Evolutionary conservation across 1,139 yeast genomes (phyloP).

Genomic region (Suhomyces atakaporum): DNA sequence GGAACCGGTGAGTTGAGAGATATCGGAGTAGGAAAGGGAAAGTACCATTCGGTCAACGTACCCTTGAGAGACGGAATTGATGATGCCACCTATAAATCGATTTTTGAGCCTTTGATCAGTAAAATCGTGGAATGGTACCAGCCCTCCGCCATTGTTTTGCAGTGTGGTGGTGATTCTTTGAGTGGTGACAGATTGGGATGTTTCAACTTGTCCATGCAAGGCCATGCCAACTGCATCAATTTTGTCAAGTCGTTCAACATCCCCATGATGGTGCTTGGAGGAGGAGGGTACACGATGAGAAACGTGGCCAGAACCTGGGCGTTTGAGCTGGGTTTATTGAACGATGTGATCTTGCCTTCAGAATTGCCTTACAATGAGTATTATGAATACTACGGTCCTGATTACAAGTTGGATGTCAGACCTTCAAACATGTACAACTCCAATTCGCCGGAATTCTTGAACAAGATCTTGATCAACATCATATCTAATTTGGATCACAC

Average conservation of each 20-base stretch:
- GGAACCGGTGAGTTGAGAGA: conserved; percentile 93
- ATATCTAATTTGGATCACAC: conserved; percentile 80
- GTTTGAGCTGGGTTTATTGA: conserved; percentile 86
- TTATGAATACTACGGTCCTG: conserved; percentile 96
- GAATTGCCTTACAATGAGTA: conserved; percentile 95
- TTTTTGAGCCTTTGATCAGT: conserved; percentile 82
- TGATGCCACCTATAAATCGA: conserved; percentile 80
- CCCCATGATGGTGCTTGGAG: conserved; percentile 91
- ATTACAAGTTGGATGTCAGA: conserved; percentile 86
- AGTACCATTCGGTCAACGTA: conserved; percentile 81
- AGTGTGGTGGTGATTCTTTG: conserved; percentile 91
- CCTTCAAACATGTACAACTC: conserved; percentile 97
- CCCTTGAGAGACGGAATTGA: conserved; percentile 93
- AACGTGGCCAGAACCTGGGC: conserved; percentile 97
- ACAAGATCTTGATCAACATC: conserved; percentile 80
- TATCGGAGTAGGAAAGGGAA: conserved; percentile 86
- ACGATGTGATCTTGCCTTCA: conserved; percentile 70
- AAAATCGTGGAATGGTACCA: conserved; percentile 91
- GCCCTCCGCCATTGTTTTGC: conserved; percentile 92
- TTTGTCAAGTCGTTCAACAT: conserved; percentile 83
- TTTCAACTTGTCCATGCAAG: conserved; percentile 86
- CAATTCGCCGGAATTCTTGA: conserved; percentile 87
- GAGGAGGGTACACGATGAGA: conserved; percentile 98
- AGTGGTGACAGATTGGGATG: conserved; percentile 92
- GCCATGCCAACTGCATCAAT: conserved; percentile 94